Evolutionary conservation across 495 filamentous ascomycete genomes (phyloP), one percentile per base, ranked within the genome.

Genomic region (Talaromyces proteolyticus): DNA sequence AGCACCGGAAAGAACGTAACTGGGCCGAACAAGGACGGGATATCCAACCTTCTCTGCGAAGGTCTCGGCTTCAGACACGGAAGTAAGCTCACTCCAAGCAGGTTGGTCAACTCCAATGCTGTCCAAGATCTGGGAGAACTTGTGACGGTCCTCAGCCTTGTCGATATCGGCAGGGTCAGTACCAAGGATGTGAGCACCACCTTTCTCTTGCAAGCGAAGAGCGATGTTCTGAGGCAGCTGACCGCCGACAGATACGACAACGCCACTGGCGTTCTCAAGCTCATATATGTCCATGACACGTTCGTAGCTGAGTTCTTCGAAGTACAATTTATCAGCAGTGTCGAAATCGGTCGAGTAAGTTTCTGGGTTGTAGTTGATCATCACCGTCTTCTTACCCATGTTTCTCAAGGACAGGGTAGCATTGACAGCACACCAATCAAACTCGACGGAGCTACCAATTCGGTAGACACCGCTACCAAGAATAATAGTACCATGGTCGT

Each of bases 241-340:
- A 38, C 92, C 93, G 57, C 92, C 92, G 50, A 96, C 91, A 50
- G 88, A 94, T 12, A 97, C 93, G 23, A 96, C 91, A 26, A 97
- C 89, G 58, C 93, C 92, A 45, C 75, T 81, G 21, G 92, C 87
- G 49, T 70, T 75, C 74, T 97, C 92, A 16, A 97, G 78, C 66
- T 96, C 92, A 65, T 96, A 96, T 53, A 97, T 97, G 72, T 97
- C 92, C 91, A 95, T 95, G 34, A 96, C 91, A 59, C 90, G 84
- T 74, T 97, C 92, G 62, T 96, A 97, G 73, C 87, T 92, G 46
- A 97, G 73, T 71, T 97, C 92, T 65, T 97, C 92, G 59, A 97
- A 97, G 69, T 97, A 97, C 20, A 97, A 79, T 59, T 84, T 91
- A 57, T 96, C 93, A n/a, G 93, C 88, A 8, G 83, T 85, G 61